Conservation (phyloP, 352 stramenopile genomes). For the Pythium biforme region DNA sequence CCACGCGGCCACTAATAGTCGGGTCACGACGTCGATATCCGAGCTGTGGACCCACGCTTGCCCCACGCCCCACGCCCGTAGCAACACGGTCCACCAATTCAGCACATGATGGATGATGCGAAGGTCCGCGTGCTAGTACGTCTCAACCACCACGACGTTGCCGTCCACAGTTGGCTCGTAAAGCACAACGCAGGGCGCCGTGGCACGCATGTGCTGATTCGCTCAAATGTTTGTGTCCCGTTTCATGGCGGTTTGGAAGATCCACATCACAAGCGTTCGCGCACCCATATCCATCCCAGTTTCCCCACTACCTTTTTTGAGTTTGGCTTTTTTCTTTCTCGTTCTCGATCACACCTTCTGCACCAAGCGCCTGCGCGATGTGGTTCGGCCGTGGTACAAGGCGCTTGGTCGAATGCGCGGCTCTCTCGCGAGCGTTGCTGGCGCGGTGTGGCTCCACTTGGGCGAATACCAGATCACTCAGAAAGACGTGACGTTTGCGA, state of each 20-base stretch:
- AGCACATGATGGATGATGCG: background rate
- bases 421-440: background rate
- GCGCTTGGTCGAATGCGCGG: background rate
- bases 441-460: background rate
- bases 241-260: too few species aligned
- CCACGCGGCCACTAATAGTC: background rate
- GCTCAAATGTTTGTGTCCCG: too few species aligned
- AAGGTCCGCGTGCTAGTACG: background rate
- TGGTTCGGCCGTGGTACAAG: background rate
- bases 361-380: background rate
- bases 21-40: background rate
- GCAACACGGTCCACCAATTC: background rate
- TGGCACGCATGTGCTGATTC: background rate
- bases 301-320: too few species aligned
- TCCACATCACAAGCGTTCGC: too few species aligned
- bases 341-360: too few species aligned
- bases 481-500: background rate
- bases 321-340: too few species aligned
- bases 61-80: background rate
- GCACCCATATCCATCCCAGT: too few species aligned
- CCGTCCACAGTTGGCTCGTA: background rate
- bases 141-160: background rate
- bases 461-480: background rate
- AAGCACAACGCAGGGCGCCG: background rate
- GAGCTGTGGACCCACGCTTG: background rate